Evolutionary conservation across 2,329 filamentous ascomycete genomes (phyloP).

Genomic region (Colletotrichum brevisporum): DNA sequence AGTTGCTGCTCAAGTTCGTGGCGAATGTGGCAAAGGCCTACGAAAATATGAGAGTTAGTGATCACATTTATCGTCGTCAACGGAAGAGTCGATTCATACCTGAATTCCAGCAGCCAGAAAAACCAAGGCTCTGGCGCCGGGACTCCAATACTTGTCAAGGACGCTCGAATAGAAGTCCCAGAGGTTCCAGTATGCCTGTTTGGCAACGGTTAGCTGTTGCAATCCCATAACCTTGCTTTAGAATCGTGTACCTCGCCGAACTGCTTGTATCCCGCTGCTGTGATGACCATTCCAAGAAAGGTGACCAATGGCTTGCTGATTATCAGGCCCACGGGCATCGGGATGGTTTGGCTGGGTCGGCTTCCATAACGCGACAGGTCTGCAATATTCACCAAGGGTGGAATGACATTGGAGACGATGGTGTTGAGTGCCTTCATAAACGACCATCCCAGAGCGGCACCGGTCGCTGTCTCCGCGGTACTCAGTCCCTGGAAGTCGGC

Average conservation of each 20-base stretch:
- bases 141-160: constrained; percentile 24
- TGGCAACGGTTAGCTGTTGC: too few species aligned
- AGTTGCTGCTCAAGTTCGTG: constrained; percentile 23
- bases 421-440: too few species aligned
- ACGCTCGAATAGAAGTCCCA: constrained; percentile 28
- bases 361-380: too few species aligned
- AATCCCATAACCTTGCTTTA: rapidly evolving
- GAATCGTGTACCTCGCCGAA: constrained; percentile 16
- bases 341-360: too few species aligned
- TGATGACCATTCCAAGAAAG: constrained; percentile 20
- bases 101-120: constrained; percentile 24
- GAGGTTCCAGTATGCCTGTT: constrained; percentile 24
- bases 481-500: too few species aligned
- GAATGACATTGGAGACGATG: too few species aligned
- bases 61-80: neutral
- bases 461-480: too few species aligned
- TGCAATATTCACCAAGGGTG: too few species aligned
- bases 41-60: neutral
- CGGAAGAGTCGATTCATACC: neutral
- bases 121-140: constrained; percentile 2
- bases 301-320: constrained; percentile 26
- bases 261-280: constrained; percentile 20
- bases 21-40: constrained; percentile 23
- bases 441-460: too few species aligned
- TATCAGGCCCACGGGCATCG: constrained; percentile 24